A percentile compares a stretch with the other conserved stretches of the same genome.
These are phyloP conservation scores for Kandelia obovata DNA, from an alignment of 345 rosid species.

Conservation along the genomic window DNA sequence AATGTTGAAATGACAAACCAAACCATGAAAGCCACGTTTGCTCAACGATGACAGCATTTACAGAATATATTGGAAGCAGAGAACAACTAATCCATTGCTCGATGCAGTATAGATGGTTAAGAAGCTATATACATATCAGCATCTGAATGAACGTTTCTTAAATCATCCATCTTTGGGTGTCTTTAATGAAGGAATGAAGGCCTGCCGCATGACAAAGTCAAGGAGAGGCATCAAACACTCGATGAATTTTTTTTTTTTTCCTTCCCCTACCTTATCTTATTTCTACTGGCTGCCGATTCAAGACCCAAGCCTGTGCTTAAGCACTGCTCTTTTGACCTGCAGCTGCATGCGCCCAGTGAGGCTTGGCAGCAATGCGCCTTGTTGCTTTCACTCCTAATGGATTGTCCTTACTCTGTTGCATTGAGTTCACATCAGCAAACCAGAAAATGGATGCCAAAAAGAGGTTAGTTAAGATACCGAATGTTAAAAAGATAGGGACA, in stretches of 20 bases:
- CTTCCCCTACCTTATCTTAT: not conserved
- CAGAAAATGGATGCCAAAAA: not conserved
- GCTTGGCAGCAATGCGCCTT: constrained; percentile 69
- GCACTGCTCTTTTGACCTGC: constrained; percentile 38
- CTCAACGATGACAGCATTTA: constrained; percentile 21
- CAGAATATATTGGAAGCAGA: constrained; percentile 8
- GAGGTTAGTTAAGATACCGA: not conserved
- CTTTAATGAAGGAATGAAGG: constrained; percentile 1
- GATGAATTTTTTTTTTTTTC: constrained; percentile 11
- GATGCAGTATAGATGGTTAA: constrained; percentile 9
- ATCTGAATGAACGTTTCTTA: constrained; percentile 11
- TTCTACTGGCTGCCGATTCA: constrained; percentile 19
- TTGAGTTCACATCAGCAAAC: constrained; percentile 14
- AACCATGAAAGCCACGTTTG: constrained; percentile 16
- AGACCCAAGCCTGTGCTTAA: constrained; percentile 17
- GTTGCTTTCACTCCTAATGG: constrained; percentile 72
- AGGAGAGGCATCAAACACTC: constrained; percentile 7
- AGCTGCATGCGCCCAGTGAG: constrained; percentile 54
- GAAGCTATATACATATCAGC: constrained; percentile 26
- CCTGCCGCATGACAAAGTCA: constrained; percentile 16
- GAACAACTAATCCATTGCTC: constrained; percentile 10
- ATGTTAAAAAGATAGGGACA: not conserved
- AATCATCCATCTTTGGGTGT: constrained; percentile 10
- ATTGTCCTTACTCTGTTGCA: constrained; percentile 75
- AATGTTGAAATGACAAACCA: constrained; percentile 2